A percentile compares a stretch with the other conserved stretches of the same genome.
Evolutionary conservation across 371 early-diverging fungal genomes (phyloP).

Genomic region (Syncephalastrum sp.): DNA sequence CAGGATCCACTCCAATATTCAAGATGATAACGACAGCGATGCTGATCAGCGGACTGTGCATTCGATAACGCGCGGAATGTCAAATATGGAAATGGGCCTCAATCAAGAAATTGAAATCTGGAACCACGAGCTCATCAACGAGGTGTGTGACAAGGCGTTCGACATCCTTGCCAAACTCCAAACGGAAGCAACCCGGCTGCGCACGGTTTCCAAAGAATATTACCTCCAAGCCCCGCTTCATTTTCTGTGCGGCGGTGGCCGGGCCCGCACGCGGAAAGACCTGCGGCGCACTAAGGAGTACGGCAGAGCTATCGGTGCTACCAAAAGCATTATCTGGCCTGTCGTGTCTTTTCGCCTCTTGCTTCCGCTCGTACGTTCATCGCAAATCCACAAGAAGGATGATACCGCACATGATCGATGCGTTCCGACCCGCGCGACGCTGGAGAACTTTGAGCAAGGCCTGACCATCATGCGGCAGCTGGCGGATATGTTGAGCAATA

Average conservation of each 20-base stretch:
- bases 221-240: constrained; percentile 21
- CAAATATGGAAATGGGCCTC: neutral
- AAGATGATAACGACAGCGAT: neutral
- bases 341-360: constrained; percentile 35
- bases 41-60: no score
- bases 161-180: constrained; percentile 25
- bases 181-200: constrained; percentile 29
- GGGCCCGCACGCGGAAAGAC: constrained; percentile 18
- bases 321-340: constrained; percentile 36
- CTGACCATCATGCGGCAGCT: constrained; percentile 18
- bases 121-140: constrained; percentile 15
- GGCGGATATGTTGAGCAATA: constrained; percentile 18
- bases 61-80: no score
- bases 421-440: constrained; percentile 9
- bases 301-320: constrained; percentile 34
- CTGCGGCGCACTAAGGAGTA: constrained; percentile 32
- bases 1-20: no score
- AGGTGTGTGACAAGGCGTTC: constrained; percentile 23
- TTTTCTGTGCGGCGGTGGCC: constrained; percentile 22
- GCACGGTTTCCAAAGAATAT: constrained; percentile 36
- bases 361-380: constrained; percentile 19
- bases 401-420: constrained; percentile 7
- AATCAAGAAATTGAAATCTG: constrained; percentile 15
- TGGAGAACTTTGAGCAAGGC: constrained; percentile 19
- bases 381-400: neutral